These are phyloP conservation scores for Flueggea neowawraea DNA, from an alignment of 441 rosid genomes.

Conservation along the genomic window DNA sequence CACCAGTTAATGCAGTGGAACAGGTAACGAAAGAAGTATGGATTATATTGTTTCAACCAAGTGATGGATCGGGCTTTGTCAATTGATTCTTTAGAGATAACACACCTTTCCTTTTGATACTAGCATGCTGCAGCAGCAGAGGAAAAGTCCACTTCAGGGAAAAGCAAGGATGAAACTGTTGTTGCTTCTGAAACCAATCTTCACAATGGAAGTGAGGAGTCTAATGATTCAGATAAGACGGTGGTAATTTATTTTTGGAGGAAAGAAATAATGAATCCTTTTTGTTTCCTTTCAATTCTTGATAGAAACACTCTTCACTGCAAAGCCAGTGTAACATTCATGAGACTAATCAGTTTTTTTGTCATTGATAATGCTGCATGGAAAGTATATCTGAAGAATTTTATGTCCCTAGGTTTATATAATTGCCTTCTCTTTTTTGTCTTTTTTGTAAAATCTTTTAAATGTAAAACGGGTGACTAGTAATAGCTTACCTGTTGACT, in stretches of 20 bases:
- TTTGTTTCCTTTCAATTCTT: too few species aligned
- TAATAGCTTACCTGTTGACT: too few species aligned
- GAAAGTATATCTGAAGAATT: too few species aligned
- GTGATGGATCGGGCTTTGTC: background rate
- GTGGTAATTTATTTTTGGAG: slow-evolving; percentile 23
- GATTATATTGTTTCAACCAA: background rate
- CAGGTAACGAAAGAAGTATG: slow-evolving; percentile 32
- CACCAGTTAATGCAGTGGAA: slow-evolving; percentile 24
- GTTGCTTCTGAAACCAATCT: slow-evolving; percentile 36
- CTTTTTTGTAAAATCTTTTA: too few species aligned
- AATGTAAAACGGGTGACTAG: too few species aligned
- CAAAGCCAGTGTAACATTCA: too few species aligned
- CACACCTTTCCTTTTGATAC: slow-evolving; percentile 19
- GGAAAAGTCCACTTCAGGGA: slow-evolving; percentile 31
- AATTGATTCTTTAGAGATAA: slow-evolving; percentile 6
- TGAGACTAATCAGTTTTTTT: too few species aligned
- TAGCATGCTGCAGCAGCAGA: slow-evolving; percentile 39
- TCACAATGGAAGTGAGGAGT: slow-evolving; percentile 32
- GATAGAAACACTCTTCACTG: too few species aligned
- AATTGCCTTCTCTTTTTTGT: too few species aligned
- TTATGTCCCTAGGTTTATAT: too few species aligned
- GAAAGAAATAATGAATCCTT: background rate
- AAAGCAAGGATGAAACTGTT: slow-evolving; percentile 32
- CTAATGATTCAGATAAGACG: slow-evolving; percentile 31
- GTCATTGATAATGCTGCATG: too few species aligned